Percentiles rank a stretch among this genome's conserved stretches.
Evolutionary conservation across 2,329 filamentous ascomycete genomes (phyloP).

Genomic region (Hymenoscyphus albidus): DNA sequence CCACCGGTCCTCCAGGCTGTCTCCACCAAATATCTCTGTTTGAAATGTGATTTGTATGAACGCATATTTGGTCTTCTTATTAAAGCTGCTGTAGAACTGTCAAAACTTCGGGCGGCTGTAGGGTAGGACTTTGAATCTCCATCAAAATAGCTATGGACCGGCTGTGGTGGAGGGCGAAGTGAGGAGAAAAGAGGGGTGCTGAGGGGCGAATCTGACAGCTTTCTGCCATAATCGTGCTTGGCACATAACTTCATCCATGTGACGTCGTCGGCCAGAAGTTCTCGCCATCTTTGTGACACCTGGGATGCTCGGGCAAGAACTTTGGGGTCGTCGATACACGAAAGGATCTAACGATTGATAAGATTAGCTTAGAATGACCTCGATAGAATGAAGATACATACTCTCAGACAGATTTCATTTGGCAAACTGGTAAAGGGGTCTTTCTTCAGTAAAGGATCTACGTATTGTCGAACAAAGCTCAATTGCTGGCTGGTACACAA

Average conservation of each 20-base stretch:
- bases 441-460: constrained; percentile 90
- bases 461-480: constrained; percentile 94
- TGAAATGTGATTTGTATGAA: constrained; percentile 95
- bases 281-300: constrained; percentile 92
- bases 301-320: constrained; percentile 90
- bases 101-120: constrained; percentile 51
- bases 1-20: constrained; percentile 94
- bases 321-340: constrained; percentile 95
- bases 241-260: constrained; percentile 98
- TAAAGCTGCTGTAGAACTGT: constrained; percentile 43
- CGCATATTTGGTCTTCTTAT: constrained; percentile 59
- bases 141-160: constrained; percentile 24
- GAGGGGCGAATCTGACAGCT: constrained; percentile 42
- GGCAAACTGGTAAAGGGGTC: constrained; percentile 91
- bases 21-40: constrained; percentile 94
- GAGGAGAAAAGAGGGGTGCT: constrained; percentile 21
- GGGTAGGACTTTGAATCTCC: constrained; percentile 42
- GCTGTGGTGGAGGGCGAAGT: constrained; percentile 30
- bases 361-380: background rate
- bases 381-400: constrained; percentile 43
- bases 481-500: constrained; percentile 93
- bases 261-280: constrained; percentile 91
- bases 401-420: constrained; percentile 85
- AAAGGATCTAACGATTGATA: constrained; percentile 64
- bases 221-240: constrained; percentile 80